These are phyloP conservation scores for Celoporthe dispersa DNA, from an alignment of 2,329 filamentous ascomycete genomes.

Conservation along the genomic window DNA sequence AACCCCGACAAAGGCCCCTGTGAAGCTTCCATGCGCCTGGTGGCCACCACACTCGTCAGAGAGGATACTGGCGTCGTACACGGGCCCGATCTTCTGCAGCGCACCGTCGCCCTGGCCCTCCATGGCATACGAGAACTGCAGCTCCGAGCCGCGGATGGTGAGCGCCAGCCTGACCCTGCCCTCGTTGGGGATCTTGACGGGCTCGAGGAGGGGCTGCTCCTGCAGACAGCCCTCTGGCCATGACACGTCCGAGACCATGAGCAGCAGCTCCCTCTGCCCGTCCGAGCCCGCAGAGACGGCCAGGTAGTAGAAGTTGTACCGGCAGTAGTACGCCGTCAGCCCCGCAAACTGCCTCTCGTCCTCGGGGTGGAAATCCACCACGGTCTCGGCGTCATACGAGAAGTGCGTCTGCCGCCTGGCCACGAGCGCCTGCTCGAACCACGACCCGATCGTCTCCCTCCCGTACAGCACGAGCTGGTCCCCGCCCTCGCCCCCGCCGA, in stretches of 20 bases:
- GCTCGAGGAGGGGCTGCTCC: constrained; percentile 44
- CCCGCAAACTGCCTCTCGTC: constrained; percentile 67
- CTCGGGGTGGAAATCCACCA: constrained; percentile 55
- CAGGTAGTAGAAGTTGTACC: constrained; percentile 69
- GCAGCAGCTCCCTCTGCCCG: constrained; percentile 60
- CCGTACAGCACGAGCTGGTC: constrained; percentile 53
- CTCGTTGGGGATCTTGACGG: constrained; percentile 55
- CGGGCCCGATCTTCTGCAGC: constrained; percentile 55
- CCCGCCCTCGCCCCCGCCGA: constrained; percentile 41
- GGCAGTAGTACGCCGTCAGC: constrained; percentile 65
- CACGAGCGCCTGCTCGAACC: constrained; percentile 63
- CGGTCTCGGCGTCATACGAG: constrained; percentile 63
- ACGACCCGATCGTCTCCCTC: constrained; percentile 58
- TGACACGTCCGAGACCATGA: constrained; percentile 60
- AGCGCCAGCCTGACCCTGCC: constrained; percentile 59
- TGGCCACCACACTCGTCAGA: constrained; percentile 68
- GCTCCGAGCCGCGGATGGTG: constrained; percentile 51
- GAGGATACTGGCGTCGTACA: constrained; percentile 62
- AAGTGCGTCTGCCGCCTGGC: constrained; percentile 62
- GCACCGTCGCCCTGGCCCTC: constrained; percentile 47
- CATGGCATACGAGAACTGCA: constrained; percentile 63
- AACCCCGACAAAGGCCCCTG: constrained; percentile 62
- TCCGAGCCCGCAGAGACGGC: constrained; percentile 60
- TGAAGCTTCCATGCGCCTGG: constrained; percentile 65
- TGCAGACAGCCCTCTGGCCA: constrained; percentile 56